Conservation (phyloP, 2,329 filamentous ascomycete genomes). For the Venturia aucupariae region DNA sequence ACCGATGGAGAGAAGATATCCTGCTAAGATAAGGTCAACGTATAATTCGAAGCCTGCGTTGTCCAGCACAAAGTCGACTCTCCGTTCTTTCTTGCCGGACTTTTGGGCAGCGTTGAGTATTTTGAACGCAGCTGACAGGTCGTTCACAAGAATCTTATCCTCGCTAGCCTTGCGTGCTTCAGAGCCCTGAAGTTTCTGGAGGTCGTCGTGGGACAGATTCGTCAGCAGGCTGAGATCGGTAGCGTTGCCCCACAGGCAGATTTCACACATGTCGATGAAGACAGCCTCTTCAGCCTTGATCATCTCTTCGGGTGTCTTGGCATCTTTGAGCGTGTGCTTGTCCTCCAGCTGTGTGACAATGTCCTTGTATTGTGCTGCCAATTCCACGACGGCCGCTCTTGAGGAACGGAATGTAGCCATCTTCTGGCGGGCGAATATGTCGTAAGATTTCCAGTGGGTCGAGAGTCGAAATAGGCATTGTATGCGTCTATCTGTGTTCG, state of each 20-base stretch:
- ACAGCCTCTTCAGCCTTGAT: slow-evolving; percentile 65
- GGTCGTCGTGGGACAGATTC: slow-evolving; percentile 85
- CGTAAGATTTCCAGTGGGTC: slow-evolving; percentile 78
- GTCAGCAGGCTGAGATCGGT: slow-evolving; percentile 89
- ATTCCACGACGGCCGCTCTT: slow-evolving; percentile 72
- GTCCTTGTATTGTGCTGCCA: slow-evolving; percentile 69
- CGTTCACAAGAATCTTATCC: slow-evolving; percentile 85
- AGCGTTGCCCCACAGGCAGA: slow-evolving; percentile 95
- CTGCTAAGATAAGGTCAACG: slow-evolving; percentile 85
- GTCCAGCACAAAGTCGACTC: slow-evolving; percentile 91
- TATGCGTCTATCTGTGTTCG: slow-evolving; percentile 54
- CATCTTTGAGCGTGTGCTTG: slow-evolving; percentile 35
- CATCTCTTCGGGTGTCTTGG: slow-evolving; percentile 41
- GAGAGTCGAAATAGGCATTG: slow-evolving; percentile 68
- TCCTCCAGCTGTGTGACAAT: slow-evolving; percentile 58
- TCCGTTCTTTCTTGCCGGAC: slow-evolving; percentile 54
- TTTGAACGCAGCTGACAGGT: slow-evolving; percentile 64
- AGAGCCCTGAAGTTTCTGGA: slow-evolving; percentile 89
- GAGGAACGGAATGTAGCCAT: slow-evolving; percentile 87
- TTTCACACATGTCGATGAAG: slow-evolving; percentile 90
- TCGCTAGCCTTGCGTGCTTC: slow-evolving; percentile 78
- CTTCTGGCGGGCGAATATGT: slow-evolving; percentile 85
- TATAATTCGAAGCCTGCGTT: slow-evolving; percentile 97
- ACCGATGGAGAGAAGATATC: slow-evolving; percentile 75
- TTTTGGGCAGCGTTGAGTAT: slow-evolving; percentile 56